These are phyloP conservation scores for Phlegmacium glaucopus DNA, from an alignment of 768 basidiomycete genomes.

Conservation along the genomic window DNA sequence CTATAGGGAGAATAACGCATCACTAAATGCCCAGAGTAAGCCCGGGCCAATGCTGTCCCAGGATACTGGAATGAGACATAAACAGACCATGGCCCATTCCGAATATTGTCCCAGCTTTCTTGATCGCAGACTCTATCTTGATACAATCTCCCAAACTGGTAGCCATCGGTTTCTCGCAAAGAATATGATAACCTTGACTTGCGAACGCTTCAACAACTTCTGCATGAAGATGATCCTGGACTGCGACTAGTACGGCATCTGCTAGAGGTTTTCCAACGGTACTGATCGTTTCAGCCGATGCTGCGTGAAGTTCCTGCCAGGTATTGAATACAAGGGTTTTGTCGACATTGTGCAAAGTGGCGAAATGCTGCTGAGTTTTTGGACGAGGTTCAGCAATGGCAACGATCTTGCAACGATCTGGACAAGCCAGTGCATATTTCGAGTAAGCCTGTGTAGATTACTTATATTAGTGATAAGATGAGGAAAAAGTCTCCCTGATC, in stretches of 20 bases:
- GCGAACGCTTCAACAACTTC: conserved; percentile 75
- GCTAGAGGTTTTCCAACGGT: conserved; percentile 69
- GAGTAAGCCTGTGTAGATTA: conserved; percentile 53
- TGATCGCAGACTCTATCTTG: conserved; percentile 69
- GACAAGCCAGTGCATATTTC: conserved; percentile 53
- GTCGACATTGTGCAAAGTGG: conserved; percentile 56
- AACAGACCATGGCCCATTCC: conserved; percentile 81
- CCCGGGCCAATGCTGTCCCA: not conserved
- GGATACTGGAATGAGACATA: not conserved
- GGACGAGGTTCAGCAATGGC: conserved; percentile 83
- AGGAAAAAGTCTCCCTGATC: not conserved
- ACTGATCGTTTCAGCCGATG: conserved; percentile 62
- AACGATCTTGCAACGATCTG: conserved; percentile 69
- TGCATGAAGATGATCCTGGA: conserved; percentile 77
- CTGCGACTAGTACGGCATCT: conserved; percentile 78
- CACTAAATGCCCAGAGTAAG: conserved; percentile 39
- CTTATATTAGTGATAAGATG: not conserved
- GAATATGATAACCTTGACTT: conserved; percentile 79
- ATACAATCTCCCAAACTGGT: conserved; percentile 71
- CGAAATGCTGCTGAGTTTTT: conserved; percentile 58
- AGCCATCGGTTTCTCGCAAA: conserved; percentile 94
- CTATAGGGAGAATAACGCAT: conserved; percentile 86
- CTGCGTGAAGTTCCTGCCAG: conserved; percentile 68
- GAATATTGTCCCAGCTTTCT: conserved; percentile 69
- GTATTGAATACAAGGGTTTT: conserved; percentile 64